phyloP scores from a whole-genome alignment of 2,329 filamentous ascomycete species.

The Claviceps digitariae region DNA sequence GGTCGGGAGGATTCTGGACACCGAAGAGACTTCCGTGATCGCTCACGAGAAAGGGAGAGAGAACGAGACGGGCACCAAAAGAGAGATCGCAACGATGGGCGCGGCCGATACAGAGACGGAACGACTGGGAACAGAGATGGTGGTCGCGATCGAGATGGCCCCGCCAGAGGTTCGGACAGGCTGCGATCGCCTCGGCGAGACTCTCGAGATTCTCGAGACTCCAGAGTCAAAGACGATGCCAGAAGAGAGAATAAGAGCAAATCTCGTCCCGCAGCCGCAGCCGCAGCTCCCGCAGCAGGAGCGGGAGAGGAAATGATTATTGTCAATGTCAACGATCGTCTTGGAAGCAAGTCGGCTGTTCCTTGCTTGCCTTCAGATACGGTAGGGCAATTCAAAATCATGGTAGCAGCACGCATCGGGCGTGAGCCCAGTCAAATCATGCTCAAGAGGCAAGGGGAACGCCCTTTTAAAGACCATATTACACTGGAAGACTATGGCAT shows the following conservation, averaged over 20 bases:
- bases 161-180: constrained; percentile 7
- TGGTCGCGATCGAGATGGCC: constrained; percentile 13
- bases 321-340: constrained; percentile 85
- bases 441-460: constrained; percentile 79
- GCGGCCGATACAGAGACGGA: constrained; percentile 15
- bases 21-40: constrained; percentile 32
- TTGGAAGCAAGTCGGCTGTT: constrained; percentile 90
- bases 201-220: constrained; percentile 15
- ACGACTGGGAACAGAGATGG: constrained; percentile 10
- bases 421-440: constrained; percentile 84
- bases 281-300: constrained; percentile 10
- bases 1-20: constrained; percentile 21
- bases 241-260: constrained; percentile 23
- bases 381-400: constrained; percentile 76
- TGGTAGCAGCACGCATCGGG: constrained; percentile 81
- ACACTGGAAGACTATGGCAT: constrained; percentile 89
- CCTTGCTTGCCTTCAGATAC: constrained; percentile 78
- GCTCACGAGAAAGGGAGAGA: constrained; percentile 21
- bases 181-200: constrained; percentile 10
- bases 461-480: constrained; percentile 85
- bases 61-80: constrained; percentile 17
- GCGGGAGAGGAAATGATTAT: constrained; percentile 73
- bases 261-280: constrained; percentile 11
- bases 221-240: constrained; percentile 20
- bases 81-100: constrained; percentile 14